Base-by-base conservation (phyloP, 2,329 filamentous ascomycete species). In the Ustilaginoidea virens region DNA sequence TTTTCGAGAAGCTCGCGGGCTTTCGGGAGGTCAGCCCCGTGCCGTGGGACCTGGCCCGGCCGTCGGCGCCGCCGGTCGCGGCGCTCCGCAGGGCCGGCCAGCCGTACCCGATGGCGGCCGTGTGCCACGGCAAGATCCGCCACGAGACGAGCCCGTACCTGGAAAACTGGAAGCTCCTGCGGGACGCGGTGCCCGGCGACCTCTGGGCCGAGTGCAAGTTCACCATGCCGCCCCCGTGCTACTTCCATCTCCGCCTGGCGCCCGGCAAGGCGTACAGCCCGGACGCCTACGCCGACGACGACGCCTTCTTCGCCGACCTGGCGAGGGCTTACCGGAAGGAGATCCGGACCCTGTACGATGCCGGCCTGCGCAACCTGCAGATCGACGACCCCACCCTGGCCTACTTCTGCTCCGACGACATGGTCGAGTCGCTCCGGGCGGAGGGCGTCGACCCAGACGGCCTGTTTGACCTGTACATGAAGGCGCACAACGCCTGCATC, bases 401-500 rank as follows among this genome's bases (percentile, higher is more conserved):
- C 3, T 63, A 78, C 48, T 80, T 80, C 49, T 80, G 74, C 54
- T 74, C 69, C 4, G 67, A 77, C 21, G 69, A 70, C 36, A 78
- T 78, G 69, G 54, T 74, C 11, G 53, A 60, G 31, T 69, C 69
- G 17, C 70, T 59, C 32, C 44, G 62, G 54, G 58, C 65, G 32
- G 61, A 63, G 14, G 75, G 77, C 39, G 56, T 64, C 24, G 61
- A 71, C 12, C 61, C 74, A 9, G 72, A 79, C 21, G 66, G 69
- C 36, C 65, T 80, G 37, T 65, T 83, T 28, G 69, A 77, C 40
- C 61, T 68, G 18, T 83, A 83, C 46, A 68, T 83, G 49, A 66
- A 69, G 47, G 68, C 78, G 40, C 80, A 82, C 60, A 82, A 82
- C 45, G 72, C 77, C 46, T 74, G 69, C 46, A 63, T 80, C 40